Evolutionary conservation across 108 stramenopile genomes (phyloP), one percentile per base, ranked within the genome.

Genomic region (Nitzschia sp.): DNA sequence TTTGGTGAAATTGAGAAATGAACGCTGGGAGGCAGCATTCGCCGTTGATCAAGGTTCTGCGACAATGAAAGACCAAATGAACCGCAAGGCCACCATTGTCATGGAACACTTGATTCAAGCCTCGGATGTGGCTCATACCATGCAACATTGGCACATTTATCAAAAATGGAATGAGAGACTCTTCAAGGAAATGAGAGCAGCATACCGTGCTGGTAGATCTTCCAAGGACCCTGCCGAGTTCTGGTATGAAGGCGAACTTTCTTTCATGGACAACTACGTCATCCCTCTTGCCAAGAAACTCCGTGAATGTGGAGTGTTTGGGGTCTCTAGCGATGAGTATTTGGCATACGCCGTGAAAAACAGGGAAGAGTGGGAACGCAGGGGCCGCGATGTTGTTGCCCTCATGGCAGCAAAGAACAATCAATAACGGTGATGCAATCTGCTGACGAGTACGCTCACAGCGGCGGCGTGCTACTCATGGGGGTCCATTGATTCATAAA

Each of bases 81-180:
- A 66, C 37, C 38, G 65, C 51, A 66, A 66, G 65, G 65, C 65
- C 5, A 66, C 65, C 0, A 53, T 76, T 22, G 62, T 69, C 19
- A 65, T 71, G 25, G 81, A 82, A 50, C 77, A 79, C 26, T 44
- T 82, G 41, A 82, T 82, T 71, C 64, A 71, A 41, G 46, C 66
- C 1, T 58, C 70, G 25, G 81, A 82, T 61, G 70, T 82, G 11
- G 71, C 80, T 7, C 80, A 84, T 51, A 56, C 76, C 0, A 54
- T 81, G 73, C 83, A 84, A 57, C 54, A 65, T 15, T 84, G 80
- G 80, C 69, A 79, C 11, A 76, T 72, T 40, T 84, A 77, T 41
- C 59, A 60, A 21, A 81, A 77, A 51, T 84, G 80, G 80, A 81
- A 84, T 48, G 73, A 73, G 40, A 48, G 72, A 26, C 68, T 83